Percentiles rank a stretch among this genome's conserved stretches.
Conservation (phyloP, 352 stramenopile genomes). For the Phytophthora ramorum region DNA sequence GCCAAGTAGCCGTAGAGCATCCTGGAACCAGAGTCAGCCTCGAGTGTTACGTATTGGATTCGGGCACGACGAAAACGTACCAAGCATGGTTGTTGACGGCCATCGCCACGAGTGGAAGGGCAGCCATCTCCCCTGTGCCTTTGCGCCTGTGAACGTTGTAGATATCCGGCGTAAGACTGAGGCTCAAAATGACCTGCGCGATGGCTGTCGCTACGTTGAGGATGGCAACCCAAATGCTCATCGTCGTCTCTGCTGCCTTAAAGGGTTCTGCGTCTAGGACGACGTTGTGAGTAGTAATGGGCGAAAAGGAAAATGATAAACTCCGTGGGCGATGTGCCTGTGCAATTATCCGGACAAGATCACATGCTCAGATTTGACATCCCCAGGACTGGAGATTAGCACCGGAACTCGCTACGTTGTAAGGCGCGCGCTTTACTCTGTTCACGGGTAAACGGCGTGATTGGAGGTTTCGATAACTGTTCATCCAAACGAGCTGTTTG, state of each 20-base stretch:
- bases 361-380: slow-evolving; percentile 1
- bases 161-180: slow-evolving; percentile 29
- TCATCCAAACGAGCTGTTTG: slow-evolving; percentile 34
- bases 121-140: slow-evolving; percentile 27
- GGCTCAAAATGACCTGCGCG: slow-evolving; percentile 22
- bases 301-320: slow-evolving; percentile 11
- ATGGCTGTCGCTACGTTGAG: slow-evolving; percentile 25
- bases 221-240: slow-evolving; percentile 28
- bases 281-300: neutral
- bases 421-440: neutral
- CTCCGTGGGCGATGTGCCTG: too few relatives aligned
- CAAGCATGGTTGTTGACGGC: slow-evolving; percentile 33
- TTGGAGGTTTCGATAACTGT: slow-evolving; percentile 7
- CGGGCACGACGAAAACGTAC: slow-evolving; percentile 9
- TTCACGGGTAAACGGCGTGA: too few relatives aligned
- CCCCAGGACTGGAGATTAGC: slow-evolving; percentile 9
- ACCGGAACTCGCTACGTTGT: slow-evolving; percentile 16
- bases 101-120: slow-evolving; percentile 29
- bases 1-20: slow-evolving; percentile 34
- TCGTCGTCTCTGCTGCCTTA: neutral
- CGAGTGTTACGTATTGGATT: neutral
- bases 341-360: too few relatives aligned
- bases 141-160: slow-evolving; percentile 30
- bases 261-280: neutral
- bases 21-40: slow-evolving; percentile 10